A percentile compares a stretch with the other conserved stretches of the same genome.
phyloP scores from a whole-genome alignment of 1,139 yeast genomes.

The Sugiyamaella grinbergsii region DNA sequence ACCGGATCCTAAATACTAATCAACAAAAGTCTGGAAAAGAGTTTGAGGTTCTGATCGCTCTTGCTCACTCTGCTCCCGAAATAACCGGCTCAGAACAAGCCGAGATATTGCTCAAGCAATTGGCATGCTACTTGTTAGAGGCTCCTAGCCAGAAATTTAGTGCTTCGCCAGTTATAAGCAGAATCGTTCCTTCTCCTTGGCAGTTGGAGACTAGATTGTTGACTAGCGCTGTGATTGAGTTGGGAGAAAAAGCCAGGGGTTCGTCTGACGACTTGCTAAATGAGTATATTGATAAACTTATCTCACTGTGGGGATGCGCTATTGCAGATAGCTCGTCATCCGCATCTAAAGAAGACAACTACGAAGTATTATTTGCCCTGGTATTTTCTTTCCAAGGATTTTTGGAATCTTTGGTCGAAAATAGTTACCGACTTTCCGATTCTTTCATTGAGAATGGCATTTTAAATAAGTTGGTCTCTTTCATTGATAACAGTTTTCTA shows the following conservation, averaged over 20 bases:
- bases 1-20: not conserved
- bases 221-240: slow-evolving; percentile 42
- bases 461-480: slow-evolving; percentile 26
- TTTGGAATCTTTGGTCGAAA: slow-evolving; percentile 37
- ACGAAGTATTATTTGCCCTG: slow-evolving; percentile 43
- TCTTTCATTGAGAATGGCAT: slow-evolving; percentile 24
- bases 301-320: slow-evolving; percentile 35
- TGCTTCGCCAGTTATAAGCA: slow-evolving; percentile 49
- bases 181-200: slow-evolving; percentile 50
- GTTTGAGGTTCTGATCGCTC: slow-evolving; percentile 69
- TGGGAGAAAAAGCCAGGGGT: slow-evolving; percentile 32
- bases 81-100: slow-evolving; percentile 55
- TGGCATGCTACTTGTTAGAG: slow-evolving; percentile 61
- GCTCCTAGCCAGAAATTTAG: slow-evolving; percentile 57
- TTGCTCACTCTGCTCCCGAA: slow-evolving; percentile 55
- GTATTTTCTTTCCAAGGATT: slow-evolving; percentile 47
- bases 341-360: slow-evolving; percentile 21
- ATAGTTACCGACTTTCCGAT: slow-evolving; percentile 21
- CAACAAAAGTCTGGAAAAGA: slow-evolving; percentile 50
- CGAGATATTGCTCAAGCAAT: slow-evolving; percentile 51
- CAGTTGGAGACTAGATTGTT: slow-evolving; percentile 47
- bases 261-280: slow-evolving; percentile 46
- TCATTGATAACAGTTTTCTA: slow-evolving; percentile 39
- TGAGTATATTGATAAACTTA: slow-evolving; percentile 46
- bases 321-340: not conserved